Conservation (phyloP, 306 rosid genomes). For the Gastrolobium villosum region DNA sequence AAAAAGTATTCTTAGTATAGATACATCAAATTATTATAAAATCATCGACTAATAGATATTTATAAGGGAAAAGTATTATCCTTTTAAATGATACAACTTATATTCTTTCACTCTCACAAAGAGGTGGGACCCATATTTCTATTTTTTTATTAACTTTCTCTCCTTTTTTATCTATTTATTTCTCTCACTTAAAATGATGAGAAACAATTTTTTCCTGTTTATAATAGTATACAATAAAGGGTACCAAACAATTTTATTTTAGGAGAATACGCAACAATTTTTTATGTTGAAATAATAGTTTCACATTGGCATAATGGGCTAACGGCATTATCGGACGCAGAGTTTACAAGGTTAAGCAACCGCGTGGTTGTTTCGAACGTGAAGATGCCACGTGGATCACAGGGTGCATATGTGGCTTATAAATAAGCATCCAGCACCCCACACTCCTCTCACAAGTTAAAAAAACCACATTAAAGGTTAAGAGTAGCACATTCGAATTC, state of each 20-base stretch:
- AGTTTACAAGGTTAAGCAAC: constrained; percentile 50
- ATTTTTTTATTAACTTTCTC: no score
- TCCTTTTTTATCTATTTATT: no score
- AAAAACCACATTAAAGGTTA: neutral
- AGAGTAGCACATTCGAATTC: neutral
- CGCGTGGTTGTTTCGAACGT: constrained; percentile 34
- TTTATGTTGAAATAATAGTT: neutral
- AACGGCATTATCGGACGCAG: constrained; percentile 8
- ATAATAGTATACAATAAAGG: no score
- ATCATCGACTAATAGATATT: no score
- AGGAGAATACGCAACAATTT: neutral
- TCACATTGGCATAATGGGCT: neutral
- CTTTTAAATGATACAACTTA: no score
- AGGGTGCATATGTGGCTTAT: constrained; percentile 37
- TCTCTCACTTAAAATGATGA: no score
- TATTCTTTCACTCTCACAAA: no score
- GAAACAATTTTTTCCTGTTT: no score
- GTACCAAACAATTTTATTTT: neutral
- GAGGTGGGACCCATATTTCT: no score
- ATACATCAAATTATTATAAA: no score
- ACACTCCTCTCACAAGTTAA: neutral
- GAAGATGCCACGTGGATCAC: constrained; percentile 42
- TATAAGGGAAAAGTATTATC: no score
- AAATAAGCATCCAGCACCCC: constrained; percentile 11
- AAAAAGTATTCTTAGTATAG: no score